A percentile compares a stretch with the other conserved stretches of the same genome.
phyloP scores from a whole-genome alignment of 1,284 basidiomycete species.

The Fomitopsis pinicola region DNA sequence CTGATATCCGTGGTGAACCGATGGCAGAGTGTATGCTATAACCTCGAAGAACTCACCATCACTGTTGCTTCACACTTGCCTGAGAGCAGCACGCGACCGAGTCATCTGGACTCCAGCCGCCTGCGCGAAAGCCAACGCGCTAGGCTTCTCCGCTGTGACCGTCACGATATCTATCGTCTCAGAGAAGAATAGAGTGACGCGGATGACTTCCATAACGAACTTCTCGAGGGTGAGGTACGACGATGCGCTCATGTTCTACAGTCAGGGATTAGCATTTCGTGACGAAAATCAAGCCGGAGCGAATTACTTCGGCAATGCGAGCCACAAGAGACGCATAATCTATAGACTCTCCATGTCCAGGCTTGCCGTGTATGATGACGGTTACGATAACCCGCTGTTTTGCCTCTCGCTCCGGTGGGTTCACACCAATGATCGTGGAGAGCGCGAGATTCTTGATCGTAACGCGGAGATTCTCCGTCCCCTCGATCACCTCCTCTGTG shows the following conservation, averaged over 20 bases:
- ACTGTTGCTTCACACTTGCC: too few relatives aligned
- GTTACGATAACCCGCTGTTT: conserved; percentile 44
- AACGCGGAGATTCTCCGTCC: conserved; percentile 23
- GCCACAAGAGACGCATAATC: conserved; percentile 34
- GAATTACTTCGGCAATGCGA: conserved; percentile 28
- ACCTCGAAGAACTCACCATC: too few relatives aligned
- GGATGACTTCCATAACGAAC: conserved; percentile 38
- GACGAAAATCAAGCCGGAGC: neutral
- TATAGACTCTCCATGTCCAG: conserved; percentile 5
- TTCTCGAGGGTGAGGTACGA: conserved; percentile 47
- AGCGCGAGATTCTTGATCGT: conserved; percentile 34
- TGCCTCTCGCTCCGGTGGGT: conserved; percentile 44
- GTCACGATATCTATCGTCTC: conserved; percentile 33
- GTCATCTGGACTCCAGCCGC: conserved; percentile 48
- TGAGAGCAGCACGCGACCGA: conserved; percentile 2
- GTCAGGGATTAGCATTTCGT: neutral
- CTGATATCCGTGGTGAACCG: too few relatives aligned
- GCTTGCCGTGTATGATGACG: conserved; percentile 33
- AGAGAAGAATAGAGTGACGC: conserved; percentile 29
- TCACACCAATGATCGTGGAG: conserved; percentile 47
- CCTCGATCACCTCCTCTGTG: neutral
- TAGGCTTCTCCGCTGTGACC: conserved; percentile 46
- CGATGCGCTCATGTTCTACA: conserved; percentile 37
- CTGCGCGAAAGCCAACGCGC: conserved; percentile 44
- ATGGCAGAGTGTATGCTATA: too few relatives aligned